Percentiles rank a stretch among this genome's conserved stretches.
phyloP scores from a whole-genome alignment of 495 filamentous ascomycete genomes.

The Penicillium roqueforti region DNA sequence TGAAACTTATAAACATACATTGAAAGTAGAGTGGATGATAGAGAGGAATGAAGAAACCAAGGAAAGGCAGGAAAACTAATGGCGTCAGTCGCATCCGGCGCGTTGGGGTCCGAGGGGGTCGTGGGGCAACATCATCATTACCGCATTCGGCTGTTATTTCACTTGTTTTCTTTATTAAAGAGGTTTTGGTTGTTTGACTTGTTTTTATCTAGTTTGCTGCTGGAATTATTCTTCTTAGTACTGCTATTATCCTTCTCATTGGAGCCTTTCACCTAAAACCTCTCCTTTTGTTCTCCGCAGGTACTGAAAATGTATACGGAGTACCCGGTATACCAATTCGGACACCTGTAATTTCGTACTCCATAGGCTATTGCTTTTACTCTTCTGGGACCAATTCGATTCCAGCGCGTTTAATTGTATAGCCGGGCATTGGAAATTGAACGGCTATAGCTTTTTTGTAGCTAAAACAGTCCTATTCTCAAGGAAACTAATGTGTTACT shows the following conservation, averaged over 20 bases:
- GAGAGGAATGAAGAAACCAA: slow-evolving; percentile 9
- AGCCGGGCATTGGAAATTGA: not conserved
- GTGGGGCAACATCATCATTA: slow-evolving; percentile 36
- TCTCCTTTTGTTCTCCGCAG: not conserved
- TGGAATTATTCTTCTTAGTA: too few relatives aligned
- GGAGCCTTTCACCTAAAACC: not conserved
- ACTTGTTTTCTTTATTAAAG: not conserved
- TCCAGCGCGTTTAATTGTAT: not conserved
- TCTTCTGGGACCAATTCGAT: slow-evolving; percentile 3
- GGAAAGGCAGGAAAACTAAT: slow-evolving; percentile 21
- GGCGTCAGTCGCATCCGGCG: slow-evolving; percentile 34
- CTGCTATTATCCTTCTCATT: not conserved
- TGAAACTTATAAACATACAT: slow-evolving; percentile 10
- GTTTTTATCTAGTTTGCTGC: too few relatives aligned
- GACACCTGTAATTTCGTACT: not conserved
- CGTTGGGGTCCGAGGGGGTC: slow-evolving; percentile 43
- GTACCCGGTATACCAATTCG: not conserved
- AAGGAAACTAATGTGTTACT: not conserved
- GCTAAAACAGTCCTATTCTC: not conserved
- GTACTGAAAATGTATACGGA: not conserved
- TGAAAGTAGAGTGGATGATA: slow-evolving; percentile 11
- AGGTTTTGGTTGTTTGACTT: too few relatives aligned
- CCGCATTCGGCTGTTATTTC: slow-evolving; percentile 20
- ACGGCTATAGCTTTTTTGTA: not conserved
- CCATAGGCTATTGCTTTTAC: slow-evolving; percentile 4